Evolutionary conservation across 2,329 filamentous ascomycete genomes (phyloP), one percentile per base, ranked within the genome.

Genomic region (Xylaria sp.): DNA sequence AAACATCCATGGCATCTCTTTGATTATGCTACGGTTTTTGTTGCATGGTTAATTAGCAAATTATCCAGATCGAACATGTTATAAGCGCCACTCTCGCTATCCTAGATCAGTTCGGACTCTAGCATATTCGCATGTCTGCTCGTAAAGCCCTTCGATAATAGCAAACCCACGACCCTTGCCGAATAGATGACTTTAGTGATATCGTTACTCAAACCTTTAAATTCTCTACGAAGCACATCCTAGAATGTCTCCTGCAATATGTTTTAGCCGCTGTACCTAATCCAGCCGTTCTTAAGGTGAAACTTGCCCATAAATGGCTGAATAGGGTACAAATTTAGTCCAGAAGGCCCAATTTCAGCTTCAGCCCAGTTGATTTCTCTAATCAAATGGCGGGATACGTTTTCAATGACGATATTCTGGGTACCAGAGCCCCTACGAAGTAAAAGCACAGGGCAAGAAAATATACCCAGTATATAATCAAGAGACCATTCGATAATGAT

Each of bases 31-130:
- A 34, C 32, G 32, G 12, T 12, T 34, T 18, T 36, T 25, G 58
- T 53, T 20, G 45, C 45, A 52, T 30, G 58, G 13, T 50, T 52
- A 30, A 60, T 52, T 30, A 53, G 34, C 34, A 61, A 53, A 13
- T 34, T 34, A 43, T 61, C 36, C 9, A 61, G 46, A 53, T 53
- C 0, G 9, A 61, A 34, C 25, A 53, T 41, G 10, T 43, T 53
- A 32, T 43, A 61, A 20, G 32, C 46, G 13, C 81, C 79, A 23
- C 60, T 68, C 69, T 81, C 78, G 71, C 82, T 74, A 67, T 81
- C 77, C 8, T 58, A 48, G 59, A 83, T 81, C 15, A 79, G 80
- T 34, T 76, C 70, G 28, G 79, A 75, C 70, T 74, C 13, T 15
- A 15, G 39, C 39, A 41, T 41, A 18, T 41, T 41, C 15, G 15